Percentiles rank a stretch among this genome's conserved stretches.
Conservation (phyloP, 345 rosid species). For the Kernera saxatilis region DNA sequence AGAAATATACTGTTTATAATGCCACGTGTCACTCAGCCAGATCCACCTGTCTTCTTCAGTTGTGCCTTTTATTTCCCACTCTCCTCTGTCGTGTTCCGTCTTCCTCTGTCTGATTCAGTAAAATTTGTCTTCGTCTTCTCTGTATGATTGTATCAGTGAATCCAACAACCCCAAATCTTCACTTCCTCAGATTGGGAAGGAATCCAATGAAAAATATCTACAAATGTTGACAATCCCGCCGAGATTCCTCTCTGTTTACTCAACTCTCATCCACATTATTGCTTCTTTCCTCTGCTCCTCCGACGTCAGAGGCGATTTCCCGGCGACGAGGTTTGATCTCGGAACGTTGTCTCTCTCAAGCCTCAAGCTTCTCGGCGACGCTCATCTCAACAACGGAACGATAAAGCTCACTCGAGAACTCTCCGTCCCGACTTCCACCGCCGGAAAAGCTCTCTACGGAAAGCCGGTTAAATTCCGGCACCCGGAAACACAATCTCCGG, state of each 20-base stretch:
- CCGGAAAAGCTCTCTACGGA: slow-evolving; percentile 72
- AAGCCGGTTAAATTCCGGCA: slow-evolving; percentile 72
- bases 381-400: slow-evolving; percentile 75
- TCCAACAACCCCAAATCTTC: slow-evolving; percentile 11
- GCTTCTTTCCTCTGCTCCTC: slow-evolving; percentile 37
- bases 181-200: slow-evolving; percentile 29
- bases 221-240: slow-evolving; percentile 38
- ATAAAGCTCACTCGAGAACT: slow-evolving; percentile 83
- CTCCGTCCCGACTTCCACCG: slow-evolving; percentile 73
- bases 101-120: slow-evolving; percentile 25
- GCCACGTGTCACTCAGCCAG: slow-evolving; percentile 47
- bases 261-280: slow-evolving; percentile 17
- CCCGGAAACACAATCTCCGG: slow-evolving; percentile 39
- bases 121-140: slow-evolving; percentile 15
- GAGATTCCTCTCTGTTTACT: slow-evolving; percentile 20
- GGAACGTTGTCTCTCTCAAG: slow-evolving; percentile 67
- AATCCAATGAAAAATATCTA: slow-evolving; percentile 20
- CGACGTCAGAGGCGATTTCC: slow-evolving; percentile 15
- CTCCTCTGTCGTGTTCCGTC: slow-evolving; percentile 24
- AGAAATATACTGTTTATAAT: slow-evolving; percentile 32
- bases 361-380: slow-evolving; percentile 82
- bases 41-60: slow-evolving; percentile 58
- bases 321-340: slow-evolving; percentile 65
- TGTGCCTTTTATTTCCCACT: slow-evolving; percentile 32
- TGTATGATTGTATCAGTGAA: slow-evolving; percentile 30